Evolutionary conservation across 192 early-diverging fungal genomes (phyloP).

Genomic region (Spinellus fusiger): DNA sequence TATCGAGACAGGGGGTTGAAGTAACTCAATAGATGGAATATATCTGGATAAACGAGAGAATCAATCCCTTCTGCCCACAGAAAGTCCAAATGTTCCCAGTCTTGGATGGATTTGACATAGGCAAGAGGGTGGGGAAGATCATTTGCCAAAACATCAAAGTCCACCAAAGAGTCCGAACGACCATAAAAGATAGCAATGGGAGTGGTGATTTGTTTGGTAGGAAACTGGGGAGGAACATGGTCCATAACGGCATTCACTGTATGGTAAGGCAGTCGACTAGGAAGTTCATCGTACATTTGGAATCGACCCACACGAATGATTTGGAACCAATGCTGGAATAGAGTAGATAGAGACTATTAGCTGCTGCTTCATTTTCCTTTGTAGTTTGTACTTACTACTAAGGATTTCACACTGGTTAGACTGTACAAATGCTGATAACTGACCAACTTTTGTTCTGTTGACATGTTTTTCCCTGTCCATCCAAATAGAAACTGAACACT

Average conservation of each 20-base stretch:
- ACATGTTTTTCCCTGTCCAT: conserved; percentile 69
- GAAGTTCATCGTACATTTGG: conserved; percentile 92
- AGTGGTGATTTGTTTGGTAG: conserved; percentile 73
- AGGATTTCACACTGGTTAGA: conserved; percentile 81
- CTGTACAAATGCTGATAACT: conserved; percentile 86
- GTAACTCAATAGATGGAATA: conserved; percentile 28
- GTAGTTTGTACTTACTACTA: conserved; percentile 56
- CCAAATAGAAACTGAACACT: conserved; percentile 76
- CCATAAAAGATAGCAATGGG: conserved; percentile 92
- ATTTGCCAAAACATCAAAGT: conserved; percentile 51
- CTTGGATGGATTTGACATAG: conserved; percentile 51
- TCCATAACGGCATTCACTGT: conserved; percentile 39
- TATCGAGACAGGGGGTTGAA: conserved; percentile 20
- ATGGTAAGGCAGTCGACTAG: conserved; percentile 48
- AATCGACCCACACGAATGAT: conserved; percentile 81
- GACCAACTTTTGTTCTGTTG: conserved; percentile 65
- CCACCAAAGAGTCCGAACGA: conserved; percentile 76
- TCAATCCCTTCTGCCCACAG: conserved; percentile 45
- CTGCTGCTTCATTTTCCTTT: conserved; percentile 1
- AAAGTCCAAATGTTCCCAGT: conserved; percentile 76
- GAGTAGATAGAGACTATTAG: neutral
- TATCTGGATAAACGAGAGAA: conserved; percentile 38
- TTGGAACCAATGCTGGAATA: conserved; percentile 82
- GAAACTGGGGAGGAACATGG: conserved; percentile 64
- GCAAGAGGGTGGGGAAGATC: conserved; percentile 42